Evolutionary conservation across 108 stramenopile species (phyloP), one percentile per base, ranked within the genome.

Genomic region (Cyclotella baltica): DNA sequence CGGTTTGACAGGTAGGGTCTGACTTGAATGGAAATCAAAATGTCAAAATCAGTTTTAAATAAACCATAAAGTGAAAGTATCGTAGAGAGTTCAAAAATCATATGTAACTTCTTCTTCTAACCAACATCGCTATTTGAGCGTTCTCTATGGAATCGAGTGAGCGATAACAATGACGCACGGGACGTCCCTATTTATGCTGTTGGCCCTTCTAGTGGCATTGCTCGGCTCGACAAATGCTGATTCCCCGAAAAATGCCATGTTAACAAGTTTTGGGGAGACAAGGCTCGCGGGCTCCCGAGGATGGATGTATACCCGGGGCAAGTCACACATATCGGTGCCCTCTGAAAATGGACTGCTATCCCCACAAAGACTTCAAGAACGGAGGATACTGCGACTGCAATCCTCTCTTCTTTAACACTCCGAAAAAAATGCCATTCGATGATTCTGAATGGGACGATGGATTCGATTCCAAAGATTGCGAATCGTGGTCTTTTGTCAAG

Each of bases 371-470:
- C 29, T 71, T 57, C 46, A 52, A 52, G 29, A 67, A 67, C 16
- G 75, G 75, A 53, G 81, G 81, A 61, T 64, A 73, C 16, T 82
- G 81, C 23, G 81, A 82, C 52, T 82, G 81, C 62, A 82, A 82
- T 19, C 81, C 75, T 35, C 70, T 82, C 11, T 82, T 59, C 30
- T 67, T 56, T n/a, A 71, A 72, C 38, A 40, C 51, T 46, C 73
- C 69, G 18, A 50, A 20, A 25, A 64, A 64, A 37, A 51, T 82
- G 31, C 81, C 81, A 20, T 83, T 80, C 50, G 74, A 83, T 30
- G 78, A 83, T 53, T 67, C 34, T n/a, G 83, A 83, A 59, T 79
- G 77, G 83, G 83, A 83, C 29, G 83, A 83, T 53, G 78, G 78
- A 35, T 79, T 70, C 67, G 29, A 64, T 37, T 43, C 83, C n/a